Base-by-base conservation (phyloP, 805 yeast genomes). In the Zygosaccharomyces pseudorouxii region DNA sequence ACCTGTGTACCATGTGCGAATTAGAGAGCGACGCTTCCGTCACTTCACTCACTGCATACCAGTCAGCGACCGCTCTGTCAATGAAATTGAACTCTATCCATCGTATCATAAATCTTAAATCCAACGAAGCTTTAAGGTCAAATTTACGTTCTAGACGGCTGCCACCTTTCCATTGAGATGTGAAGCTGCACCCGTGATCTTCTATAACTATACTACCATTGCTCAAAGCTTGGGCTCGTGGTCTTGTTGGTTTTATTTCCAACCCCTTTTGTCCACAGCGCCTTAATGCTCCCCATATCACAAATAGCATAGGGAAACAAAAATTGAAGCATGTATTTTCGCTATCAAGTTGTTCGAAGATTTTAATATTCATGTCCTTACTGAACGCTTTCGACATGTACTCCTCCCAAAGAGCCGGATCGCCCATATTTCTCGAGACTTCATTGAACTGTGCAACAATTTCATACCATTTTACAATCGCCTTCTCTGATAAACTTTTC, bases 141-240 rank as follows among this genome's bases (percentile, higher is more conserved):
- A 92, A 87, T 49, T 73, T 71, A 42, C 83, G 76, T 8, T 78
- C 75, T 7, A 86, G 80, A 55, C 76, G 75, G 2, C 90, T 81
- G 0, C 93, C 95, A 65, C 87, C 95, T 2, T 70, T 65, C 60
- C 80, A 86, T 63, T 77, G 72, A 54, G 74, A 77, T 14, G 76
- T 70, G 40, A 76, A 64, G 1, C 77, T 67, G 30, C 76, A 70
- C 38, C 79, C 69, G 10, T 79, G 71, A 42, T 82, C 75, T 36
- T 80, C 83, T 29, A 82, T 63, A 46, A 75, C 72, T 0, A 80
- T 75, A 4, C 77, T 71, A 0, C 82, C 82, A 51, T 77, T 73
- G 3, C 79, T 73, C 42, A 80, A 60, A 1, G 76, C 75, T 49
- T 77, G 77, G 5, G 84, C 80, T 30, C 77, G 71, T 25, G 78